Conservation (phyloP, 2,329 filamentous ascomycete genomes). For the Talaromyces sp. region DNA sequence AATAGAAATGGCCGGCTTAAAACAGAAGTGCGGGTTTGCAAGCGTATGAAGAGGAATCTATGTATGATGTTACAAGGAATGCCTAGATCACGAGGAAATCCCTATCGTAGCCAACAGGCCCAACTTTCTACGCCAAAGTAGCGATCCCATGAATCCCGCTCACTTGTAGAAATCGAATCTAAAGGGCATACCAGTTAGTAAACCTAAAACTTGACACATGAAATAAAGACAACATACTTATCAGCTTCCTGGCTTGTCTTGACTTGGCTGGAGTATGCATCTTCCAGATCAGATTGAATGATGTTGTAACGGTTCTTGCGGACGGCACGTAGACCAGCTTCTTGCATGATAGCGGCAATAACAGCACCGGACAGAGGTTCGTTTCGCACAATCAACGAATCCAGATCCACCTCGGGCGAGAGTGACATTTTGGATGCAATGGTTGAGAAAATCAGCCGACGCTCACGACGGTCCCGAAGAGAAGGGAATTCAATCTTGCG, state of each 20-base stretch:
- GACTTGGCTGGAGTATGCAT: constrained; percentile 94
- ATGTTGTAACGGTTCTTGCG: constrained; percentile 99
- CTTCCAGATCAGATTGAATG: constrained; percentile 92
- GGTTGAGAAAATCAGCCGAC: constrained; percentile 94
- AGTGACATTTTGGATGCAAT: constrained; percentile 96
- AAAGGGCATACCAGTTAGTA: constrained; percentile 47
- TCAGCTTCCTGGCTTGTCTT: constrained; percentile 71
- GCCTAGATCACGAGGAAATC: neutral
- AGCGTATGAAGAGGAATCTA: neutral
- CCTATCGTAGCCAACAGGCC: constrained; percentile 16
- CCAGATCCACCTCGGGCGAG: constrained; percentile 91
- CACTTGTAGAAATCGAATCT: constrained; percentile 89
- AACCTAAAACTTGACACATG: constrained; percentile 12
- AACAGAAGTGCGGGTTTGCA: constrained; percentile 17
- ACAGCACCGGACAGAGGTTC: constrained; percentile 92
- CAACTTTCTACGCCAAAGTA: constrained; percentile 8
- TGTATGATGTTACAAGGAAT: neutral
- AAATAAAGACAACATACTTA: constrained; percentile 40
- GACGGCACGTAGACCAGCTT: constrained; percentile 88
- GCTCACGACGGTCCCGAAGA: constrained; percentile 86
- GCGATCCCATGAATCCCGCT: constrained; percentile 9
- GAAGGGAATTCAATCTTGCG: constrained; percentile 99
- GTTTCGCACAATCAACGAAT: constrained; percentile 93
- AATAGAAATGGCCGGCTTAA: neutral
- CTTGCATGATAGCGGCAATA: constrained; percentile 98